A percentile compares a stretch with the other conserved stretches of the same genome.
Evolutionary conservation across 2,329 filamentous ascomycete genomes (phyloP).

Genomic region (Colletotrichum tropicicola): DNA sequence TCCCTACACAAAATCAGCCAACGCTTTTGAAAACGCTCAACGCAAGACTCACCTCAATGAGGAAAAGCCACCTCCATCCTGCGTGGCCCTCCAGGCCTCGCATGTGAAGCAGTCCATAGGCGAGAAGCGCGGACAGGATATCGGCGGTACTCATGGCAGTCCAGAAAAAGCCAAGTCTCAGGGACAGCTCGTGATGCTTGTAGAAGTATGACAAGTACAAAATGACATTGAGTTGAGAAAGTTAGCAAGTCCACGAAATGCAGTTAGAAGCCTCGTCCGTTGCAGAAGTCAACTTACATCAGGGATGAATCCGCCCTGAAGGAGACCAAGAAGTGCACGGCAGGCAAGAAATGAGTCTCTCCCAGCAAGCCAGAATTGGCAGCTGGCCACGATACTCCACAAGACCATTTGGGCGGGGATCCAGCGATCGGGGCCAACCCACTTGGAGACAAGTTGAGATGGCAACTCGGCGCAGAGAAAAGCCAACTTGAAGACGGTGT

Average conservation of each 20-base stretch:
- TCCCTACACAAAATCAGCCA: background rate
- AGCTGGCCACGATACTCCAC: constrained; percentile 59
- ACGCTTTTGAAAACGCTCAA: too few relatives aligned
- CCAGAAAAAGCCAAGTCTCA: constrained; percentile 52
- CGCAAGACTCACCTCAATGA: constrained; percentile 53
- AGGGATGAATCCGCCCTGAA: constrained; percentile 52
- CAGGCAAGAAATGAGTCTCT: constrained; percentile 41
- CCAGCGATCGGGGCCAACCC: constrained; percentile 54
- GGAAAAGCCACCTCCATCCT: constrained; percentile 60
- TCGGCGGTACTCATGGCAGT: constrained; percentile 49
- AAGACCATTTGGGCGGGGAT: constrained; percentile 64
- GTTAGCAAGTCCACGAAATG: too few relatives aligned
- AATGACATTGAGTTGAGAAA: too few relatives aligned
- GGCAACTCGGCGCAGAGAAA: constrained; percentile 66
- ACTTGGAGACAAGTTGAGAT: constrained; percentile 65
- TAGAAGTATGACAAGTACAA: constrained; percentile 55
- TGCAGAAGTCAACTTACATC: constrained; percentile 38
- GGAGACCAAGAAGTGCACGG: constrained; percentile 42
- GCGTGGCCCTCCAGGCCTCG: constrained; percentile 43
- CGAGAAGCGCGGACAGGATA: constrained; percentile 48
- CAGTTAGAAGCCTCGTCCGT: too few relatives aligned
- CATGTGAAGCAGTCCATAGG: constrained; percentile 49
- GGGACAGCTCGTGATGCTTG: constrained; percentile 49
- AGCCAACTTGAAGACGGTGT: background rate
- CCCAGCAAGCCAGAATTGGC: constrained; percentile 48